Evolutionary conservation across 805 yeast species (phyloP).

Genomic region (Metahyphopichia silvanorum): DNA sequence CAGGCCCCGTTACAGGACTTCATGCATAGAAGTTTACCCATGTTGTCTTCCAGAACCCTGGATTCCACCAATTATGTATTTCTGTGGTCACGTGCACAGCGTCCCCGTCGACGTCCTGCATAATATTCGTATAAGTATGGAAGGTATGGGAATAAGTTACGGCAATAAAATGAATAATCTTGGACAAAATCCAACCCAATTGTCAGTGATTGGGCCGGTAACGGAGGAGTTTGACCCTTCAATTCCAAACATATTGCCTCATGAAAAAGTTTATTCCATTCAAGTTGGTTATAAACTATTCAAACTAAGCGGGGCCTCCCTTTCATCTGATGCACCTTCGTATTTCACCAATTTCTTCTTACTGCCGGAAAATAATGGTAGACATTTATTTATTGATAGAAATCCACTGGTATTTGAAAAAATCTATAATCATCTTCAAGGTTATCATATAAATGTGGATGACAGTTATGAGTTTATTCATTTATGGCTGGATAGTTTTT

Average conservation of each 20-base stretch:
- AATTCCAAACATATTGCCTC: slow-evolving; percentile 59
- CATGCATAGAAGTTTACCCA: too few species aligned
- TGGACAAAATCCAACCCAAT: too few species aligned
- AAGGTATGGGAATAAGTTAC: too few species aligned
- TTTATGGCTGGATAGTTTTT: slow-evolving; percentile 66
- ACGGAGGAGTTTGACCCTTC: slow-evolving; percentile 33
- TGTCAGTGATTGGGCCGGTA: slow-evolving; percentile 3
- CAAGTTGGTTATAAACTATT: slow-evolving; percentile 67
- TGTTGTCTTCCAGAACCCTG: too few species aligned
- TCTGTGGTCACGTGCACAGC: too few species aligned
- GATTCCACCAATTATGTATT: too few species aligned
- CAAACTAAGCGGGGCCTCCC: slow-evolving; percentile 75
- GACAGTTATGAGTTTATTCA: slow-evolving; percentile 60
- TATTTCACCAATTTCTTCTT: slow-evolving; percentile 75
- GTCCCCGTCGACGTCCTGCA: too few species aligned
- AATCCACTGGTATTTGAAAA: slow-evolving; percentile 65
- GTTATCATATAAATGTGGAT: slow-evolving; percentile 63
- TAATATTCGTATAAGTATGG: too few species aligned
- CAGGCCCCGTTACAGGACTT: too few species aligned
- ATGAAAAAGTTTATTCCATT: slow-evolving; percentile 63
- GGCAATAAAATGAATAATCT: too few species aligned
- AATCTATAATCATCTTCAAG: slow-evolving; percentile 74
- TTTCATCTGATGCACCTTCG: slow-evolving; percentile 84
- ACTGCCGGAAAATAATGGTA: slow-evolving; percentile 21
- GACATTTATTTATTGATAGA: slow-evolving; percentile 65